These are phyloP conservation scores for Potentilla sterilis DNA, from an alignment of 306 rosid species.

Conservation along the genomic window DNA sequence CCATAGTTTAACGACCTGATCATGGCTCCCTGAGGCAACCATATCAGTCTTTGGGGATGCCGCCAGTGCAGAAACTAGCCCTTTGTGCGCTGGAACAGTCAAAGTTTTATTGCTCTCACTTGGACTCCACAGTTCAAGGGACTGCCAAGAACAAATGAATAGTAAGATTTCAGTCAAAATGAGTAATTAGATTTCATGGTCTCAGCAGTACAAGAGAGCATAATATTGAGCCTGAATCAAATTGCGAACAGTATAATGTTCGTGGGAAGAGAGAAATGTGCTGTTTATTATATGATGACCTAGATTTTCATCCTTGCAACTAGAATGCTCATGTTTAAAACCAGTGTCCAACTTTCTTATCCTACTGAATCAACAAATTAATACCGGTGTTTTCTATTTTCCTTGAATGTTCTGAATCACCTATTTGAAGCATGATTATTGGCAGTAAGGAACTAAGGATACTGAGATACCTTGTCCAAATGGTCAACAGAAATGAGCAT, in stretches of 20 bases:
- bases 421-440: neutral
- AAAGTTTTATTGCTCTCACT: conserved; percentile 24
- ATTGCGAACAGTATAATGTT: neutral
- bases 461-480: neutral
- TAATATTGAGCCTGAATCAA: neutral
- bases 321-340: neutral
- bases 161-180: conserved; percentile 1
- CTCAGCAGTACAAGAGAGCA: neutral
- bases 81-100: conserved; percentile 50
- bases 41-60: conserved; percentile 32
- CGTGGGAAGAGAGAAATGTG: neutral
- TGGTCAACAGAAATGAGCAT: no score
- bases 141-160: conserved; percentile 31
- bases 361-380: neutral
- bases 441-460: neutral
- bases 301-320: neutral
- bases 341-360: neutral
- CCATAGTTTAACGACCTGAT: conserved; percentile 58
- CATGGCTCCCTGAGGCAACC: conserved; percentile 67
- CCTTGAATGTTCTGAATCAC: neutral
- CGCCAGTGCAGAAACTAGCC: conserved; percentile 42
- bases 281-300: neutral
- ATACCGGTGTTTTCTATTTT: neutral
- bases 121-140: conserved; percentile 53
- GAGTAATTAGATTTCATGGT: neutral